Evolutionary conservation across 768 basidiomycete species (phyloP).

Genomic region (Termitomyces heimii): DNA sequence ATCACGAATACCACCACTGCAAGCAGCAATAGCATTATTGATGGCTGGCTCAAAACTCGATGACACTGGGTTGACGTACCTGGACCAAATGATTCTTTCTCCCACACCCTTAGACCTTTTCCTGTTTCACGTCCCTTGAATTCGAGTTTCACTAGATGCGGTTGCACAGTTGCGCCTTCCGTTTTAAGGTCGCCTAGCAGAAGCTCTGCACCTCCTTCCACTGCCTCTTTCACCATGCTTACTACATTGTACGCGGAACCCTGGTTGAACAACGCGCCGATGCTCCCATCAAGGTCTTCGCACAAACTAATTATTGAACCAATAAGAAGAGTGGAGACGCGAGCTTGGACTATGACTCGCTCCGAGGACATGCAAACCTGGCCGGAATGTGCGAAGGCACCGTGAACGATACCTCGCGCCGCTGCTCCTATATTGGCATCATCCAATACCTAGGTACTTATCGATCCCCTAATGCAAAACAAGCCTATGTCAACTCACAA

Average conservation of each 20-base stretch:
- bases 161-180: slow-evolving; percentile 38
- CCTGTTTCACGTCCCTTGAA: slow-evolving; percentile 33
- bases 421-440: slow-evolving; percentile 51
- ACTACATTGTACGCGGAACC: slow-evolving; percentile 40
- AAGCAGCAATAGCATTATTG: background rate
- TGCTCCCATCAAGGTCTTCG: slow-evolving; percentile 25
- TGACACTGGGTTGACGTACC: slow-evolving; percentile 21
- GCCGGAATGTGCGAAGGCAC: slow-evolving; percentile 41
- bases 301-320: slow-evolving; percentile 25
- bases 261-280: slow-evolving; percentile 35
- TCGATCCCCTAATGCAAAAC: background rate
- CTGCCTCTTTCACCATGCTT: slow-evolving; percentile 36
- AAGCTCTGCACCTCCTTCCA: slow-evolving; percentile 37
- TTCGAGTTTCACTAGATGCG: slow-evolving; percentile 36
- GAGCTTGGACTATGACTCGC: slow-evolving; percentile 46
- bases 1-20: slow-evolving; percentile 38
- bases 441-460: slow-evolving; percentile 32
- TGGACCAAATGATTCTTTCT: slow-evolving; percentile 58
- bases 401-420: slow-evolving; percentile 40
- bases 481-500: slow-evolving; percentile 27
- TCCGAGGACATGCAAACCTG: slow-evolving; percentile 59
- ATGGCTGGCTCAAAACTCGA: background rate
- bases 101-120: slow-evolving; percentile 41
- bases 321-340: slow-evolving; percentile 29
- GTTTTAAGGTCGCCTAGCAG: slow-evolving; percentile 36